phyloP scores from a whole-genome alignment of 805 yeast genomes.

The Saturnispora sekii region DNA sequence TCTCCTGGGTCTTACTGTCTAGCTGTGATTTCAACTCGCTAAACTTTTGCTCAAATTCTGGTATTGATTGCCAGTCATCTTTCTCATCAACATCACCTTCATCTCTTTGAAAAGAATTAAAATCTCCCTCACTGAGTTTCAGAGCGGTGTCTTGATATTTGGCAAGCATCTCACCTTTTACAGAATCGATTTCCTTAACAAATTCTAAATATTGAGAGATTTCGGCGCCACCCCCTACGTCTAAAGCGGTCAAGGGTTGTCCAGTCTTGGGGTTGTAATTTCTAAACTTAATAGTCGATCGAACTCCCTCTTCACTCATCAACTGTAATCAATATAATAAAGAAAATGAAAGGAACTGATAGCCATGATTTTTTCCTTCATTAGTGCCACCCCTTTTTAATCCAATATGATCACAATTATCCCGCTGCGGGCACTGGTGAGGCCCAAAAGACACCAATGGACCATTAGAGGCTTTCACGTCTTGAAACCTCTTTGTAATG shows the following conservation, averaged over 20 bases:
- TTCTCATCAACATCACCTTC: background rate
- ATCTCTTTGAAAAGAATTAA: background rate
- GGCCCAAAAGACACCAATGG: background rate
- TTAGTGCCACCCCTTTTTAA: background rate
- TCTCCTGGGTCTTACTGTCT: background rate
- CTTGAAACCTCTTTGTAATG: background rate
- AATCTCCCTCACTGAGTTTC: background rate
- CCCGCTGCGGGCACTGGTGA: background rate
- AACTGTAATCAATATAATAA: too few species aligned
- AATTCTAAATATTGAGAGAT: background rate
- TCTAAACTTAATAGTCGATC: constrained; percentile 9
- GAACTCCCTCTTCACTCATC: background rate
- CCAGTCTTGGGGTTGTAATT: constrained; percentile 12
- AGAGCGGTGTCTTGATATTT: background rate
- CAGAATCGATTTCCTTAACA: background rate
- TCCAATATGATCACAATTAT: background rate
- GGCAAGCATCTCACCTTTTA: background rate
- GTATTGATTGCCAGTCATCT: constrained; percentile 5
- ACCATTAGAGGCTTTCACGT: constrained; percentile 1
- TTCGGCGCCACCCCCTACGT: background rate
- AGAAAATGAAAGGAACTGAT: too few species aligned
- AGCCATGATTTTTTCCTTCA: background rate
- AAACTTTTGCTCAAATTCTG: background rate
- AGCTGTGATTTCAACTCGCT: background rate
- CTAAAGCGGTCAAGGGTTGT: constrained; percentile 12